Percentiles rank a stretch among this genome's conserved stretches.
Evolutionary conservation across 768 basidiomycete species (phyloP).

Genomic region (Aureoboletus auriporus): DNA sequence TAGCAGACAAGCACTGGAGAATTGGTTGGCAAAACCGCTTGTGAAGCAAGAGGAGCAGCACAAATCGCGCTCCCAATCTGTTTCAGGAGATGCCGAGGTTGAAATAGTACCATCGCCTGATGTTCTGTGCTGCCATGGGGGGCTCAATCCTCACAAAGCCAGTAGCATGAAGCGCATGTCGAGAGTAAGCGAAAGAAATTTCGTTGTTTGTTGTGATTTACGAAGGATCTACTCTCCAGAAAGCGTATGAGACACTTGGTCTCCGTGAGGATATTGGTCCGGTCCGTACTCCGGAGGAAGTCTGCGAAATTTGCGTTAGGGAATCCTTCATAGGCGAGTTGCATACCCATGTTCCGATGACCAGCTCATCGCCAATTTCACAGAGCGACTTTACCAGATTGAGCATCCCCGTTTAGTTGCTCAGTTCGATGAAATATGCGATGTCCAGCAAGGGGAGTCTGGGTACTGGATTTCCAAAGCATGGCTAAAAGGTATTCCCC

Average conservation of each 20-base stretch:
- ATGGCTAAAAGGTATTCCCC: conserved; percentile 66
- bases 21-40: conserved; percentile 49
- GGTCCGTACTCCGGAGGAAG: conserved; percentile 42
- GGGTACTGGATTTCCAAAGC: conserved; percentile 74
- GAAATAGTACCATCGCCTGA: conserved; percentile 34
- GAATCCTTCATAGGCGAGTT: conserved; percentile 53
- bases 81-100: conserved; percentile 14
- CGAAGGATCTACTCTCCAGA: conserved; percentile 5
- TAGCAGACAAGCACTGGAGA: conserved; percentile 55
- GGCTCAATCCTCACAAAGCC: conserved; percentile 57
- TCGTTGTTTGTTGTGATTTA: not conserved
- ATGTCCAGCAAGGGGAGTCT: conserved; percentile 36
- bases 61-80: conserved; percentile 16
- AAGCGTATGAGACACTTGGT: conserved; percentile 23
- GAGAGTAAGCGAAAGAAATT: conserved; percentile 34
- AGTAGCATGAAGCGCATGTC: conserved; percentile 66
- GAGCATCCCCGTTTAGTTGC: conserved; percentile 62
- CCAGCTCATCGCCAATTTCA: conserved; percentile 1
- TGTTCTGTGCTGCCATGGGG: conserved; percentile 60
- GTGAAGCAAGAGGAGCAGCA: conserved; percentile 19
- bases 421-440: conserved; percentile 52
- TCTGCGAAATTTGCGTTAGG: conserved; percentile 60
- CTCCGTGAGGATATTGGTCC: conserved; percentile 47
- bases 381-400: conserved; percentile 67
- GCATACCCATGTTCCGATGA: not conserved